Evolutionary conservation across 2,329 filamentous ascomycete species (phyloP).

Genomic region (Fusarium fracticaudum): DNA sequence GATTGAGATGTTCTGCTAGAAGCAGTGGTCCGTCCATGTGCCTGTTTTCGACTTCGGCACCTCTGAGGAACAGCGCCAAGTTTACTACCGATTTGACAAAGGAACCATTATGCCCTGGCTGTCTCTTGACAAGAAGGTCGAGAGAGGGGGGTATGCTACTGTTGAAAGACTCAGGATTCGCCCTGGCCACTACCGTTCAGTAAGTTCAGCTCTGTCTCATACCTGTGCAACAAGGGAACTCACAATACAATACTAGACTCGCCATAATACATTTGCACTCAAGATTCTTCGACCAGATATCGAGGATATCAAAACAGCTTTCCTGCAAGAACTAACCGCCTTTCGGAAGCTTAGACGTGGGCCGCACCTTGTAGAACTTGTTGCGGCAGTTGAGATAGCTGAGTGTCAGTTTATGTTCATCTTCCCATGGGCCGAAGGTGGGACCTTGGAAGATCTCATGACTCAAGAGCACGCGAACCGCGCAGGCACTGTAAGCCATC

Average conservation of each 20-base stretch:
- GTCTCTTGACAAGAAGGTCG: background rate
- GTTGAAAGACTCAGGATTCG: background rate
- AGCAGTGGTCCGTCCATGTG: background rate
- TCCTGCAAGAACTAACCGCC: background rate
- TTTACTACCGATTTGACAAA: background rate
- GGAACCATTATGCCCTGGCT: background rate
- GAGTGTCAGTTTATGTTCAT: background rate
- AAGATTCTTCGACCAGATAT: background rate
- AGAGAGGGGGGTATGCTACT: background rate
- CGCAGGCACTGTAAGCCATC: background rate
- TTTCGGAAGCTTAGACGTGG: background rate
- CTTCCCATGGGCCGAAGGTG: background rate
- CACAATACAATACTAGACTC: background rate
- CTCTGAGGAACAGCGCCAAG: background rate
- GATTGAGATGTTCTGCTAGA: background rate
- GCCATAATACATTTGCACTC: background rate
- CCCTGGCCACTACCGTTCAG: background rate
- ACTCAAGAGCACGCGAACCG: background rate
- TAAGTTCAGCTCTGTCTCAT: background rate
- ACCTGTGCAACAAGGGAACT: no score
- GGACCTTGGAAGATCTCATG: background rate
- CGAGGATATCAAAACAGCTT: background rate
- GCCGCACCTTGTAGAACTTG: background rate
- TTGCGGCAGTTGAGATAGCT: background rate
- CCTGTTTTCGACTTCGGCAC: background rate